Conservation (phyloP, 768 basidiomycete species). For the Suillus discolor region DNA sequence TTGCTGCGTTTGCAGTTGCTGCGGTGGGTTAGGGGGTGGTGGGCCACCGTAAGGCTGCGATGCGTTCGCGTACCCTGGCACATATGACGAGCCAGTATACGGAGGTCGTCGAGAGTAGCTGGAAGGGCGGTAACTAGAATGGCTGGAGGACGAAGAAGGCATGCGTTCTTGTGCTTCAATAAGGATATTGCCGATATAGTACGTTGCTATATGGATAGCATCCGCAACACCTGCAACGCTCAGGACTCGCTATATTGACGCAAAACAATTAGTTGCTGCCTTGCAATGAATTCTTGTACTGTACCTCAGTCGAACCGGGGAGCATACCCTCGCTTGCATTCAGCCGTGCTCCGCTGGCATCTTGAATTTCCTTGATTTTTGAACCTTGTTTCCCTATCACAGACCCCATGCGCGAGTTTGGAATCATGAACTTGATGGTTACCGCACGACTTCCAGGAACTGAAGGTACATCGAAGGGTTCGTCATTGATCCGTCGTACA, state of each 20-base stretch:
- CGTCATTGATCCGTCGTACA: conserved; percentile 98
- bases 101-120: conserved; percentile 52
- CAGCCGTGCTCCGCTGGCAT: conserved; percentile 93
- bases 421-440: conserved; percentile 99
- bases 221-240: conserved; percentile 99
- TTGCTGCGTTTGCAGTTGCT: conserved; percentile 91
- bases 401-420: conserved; percentile 98
- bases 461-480: conserved; percentile 96
- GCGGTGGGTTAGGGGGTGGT: conserved; percentile 57
- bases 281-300: conserved; percentile 16
- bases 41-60: conserved; percentile 47
- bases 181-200: conserved; percentile 98
- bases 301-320: conserved; percentile 97
- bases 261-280: conserved; percentile 18
- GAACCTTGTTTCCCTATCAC: conserved; percentile 97
- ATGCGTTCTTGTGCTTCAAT: conserved; percentile 88
- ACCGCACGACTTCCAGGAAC: conserved; percentile 98
- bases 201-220: conserved; percentile 98
- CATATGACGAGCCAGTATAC: conserved; percentile 63
- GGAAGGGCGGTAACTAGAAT: conserved; percentile 72
- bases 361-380: conserved; percentile 99
- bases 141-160: conserved; percentile 59
- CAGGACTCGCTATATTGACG: conserved; percentile 75
- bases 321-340: conserved; percentile 99
- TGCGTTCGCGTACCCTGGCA: conserved; percentile 58